A percentile compares a stretch with the other conserved stretches of the same genome.
phyloP scores from a whole-genome alignment of 805 yeast species.

The Yarrowia divulgata region DNA sequence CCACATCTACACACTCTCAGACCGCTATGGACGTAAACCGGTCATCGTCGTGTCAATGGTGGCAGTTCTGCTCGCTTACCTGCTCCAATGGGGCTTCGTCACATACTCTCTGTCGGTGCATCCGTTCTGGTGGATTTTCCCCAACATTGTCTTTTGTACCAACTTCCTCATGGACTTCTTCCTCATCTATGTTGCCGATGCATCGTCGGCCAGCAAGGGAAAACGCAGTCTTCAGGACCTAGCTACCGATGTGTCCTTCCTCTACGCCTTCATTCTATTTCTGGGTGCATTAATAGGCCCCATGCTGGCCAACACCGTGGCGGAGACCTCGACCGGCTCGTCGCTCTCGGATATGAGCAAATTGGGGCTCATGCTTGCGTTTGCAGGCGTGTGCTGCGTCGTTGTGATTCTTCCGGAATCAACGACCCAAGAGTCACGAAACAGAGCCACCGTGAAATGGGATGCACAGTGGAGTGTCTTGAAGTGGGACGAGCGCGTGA shows the following conservation, averaged over 20 bases:
- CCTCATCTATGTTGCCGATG: constrained; percentile 30
- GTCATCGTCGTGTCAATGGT: constrained; percentile 7
- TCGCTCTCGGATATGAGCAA: constrained; percentile 17
- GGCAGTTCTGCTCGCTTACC: not conserved
- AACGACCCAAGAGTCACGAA: constrained; percentile 4
- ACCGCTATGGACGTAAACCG: constrained; percentile 16
- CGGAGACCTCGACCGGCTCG: not conserved
- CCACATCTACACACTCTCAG: constrained; percentile 25
- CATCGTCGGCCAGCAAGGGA: constrained; percentile 10
- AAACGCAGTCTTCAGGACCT: constrained; percentile 19
- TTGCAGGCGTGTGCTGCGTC: constrained; percentile 27
- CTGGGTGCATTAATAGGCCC: constrained; percentile 22
- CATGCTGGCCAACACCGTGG: constrained; percentile 10
- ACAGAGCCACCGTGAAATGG: constrained; percentile 29
- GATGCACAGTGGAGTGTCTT: constrained; percentile 16
- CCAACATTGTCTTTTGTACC: constrained; percentile 33
- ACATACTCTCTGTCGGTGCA: constrained; percentile 4
- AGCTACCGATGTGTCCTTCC: constrained; percentile 27
- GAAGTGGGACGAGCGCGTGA: not conserved
- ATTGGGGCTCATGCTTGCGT: constrained; percentile 15
- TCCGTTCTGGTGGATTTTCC: constrained; percentile 5
- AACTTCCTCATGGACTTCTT: constrained; percentile 26
- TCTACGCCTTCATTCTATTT: constrained; percentile 28
- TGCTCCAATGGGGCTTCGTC: constrained; percentile 25
- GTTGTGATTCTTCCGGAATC: constrained; percentile 22